Evolutionary conservation across 352 stramenopile genomes (phyloP), one percentile per base, ranked within the genome.

Genomic region (Peronospora destructor): DNA sequence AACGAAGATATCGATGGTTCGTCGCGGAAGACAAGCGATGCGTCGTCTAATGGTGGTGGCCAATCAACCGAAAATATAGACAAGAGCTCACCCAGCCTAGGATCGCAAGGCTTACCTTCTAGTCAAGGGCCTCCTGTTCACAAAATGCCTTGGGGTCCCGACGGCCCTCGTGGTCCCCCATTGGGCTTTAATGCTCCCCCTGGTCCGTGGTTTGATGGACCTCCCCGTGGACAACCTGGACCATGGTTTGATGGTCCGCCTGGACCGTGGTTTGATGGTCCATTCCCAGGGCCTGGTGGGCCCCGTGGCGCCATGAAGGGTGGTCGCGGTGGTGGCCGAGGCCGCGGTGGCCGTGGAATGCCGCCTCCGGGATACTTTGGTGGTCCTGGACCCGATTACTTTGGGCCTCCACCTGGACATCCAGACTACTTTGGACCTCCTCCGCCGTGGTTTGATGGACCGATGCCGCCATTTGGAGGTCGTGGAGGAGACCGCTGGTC

Each of bases 191-290:
- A 62, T 50, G 66, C 62, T 0, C 75, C 69, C 3, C 73, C 56
- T 35, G 76, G 77, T 13, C 75, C 73, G 2, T 88, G 82, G 73
- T 88, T 85, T 41, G 73, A 89, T 64, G 82, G 76, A 9, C 73
- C 70, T 47, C 74, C 56, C 0, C 61, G 61, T 45, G 61, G 68
- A 11, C 76, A 75, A 28, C 80, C 73, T 43, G 76, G 78, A 13
- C 70, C 71, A 16, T 89, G 78, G 78, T 92, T 87, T 56, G 75
- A 92, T 41, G 79, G 76, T 1, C 75, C 69, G 2, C 77, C 65
- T 32, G 70, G 64, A 1, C 82, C 81, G 17, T 93, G 82, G 82
- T 93, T 90, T 47, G 79, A 89, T 38, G 79, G 79, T 29, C 76
- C 78, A 25, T 86, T 84, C 28, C 78, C 78, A 29, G 73, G 74